phyloP scores from a whole-genome alignment of 768 basidiomycete species.

The Pisolithus microcarpus region DNA sequence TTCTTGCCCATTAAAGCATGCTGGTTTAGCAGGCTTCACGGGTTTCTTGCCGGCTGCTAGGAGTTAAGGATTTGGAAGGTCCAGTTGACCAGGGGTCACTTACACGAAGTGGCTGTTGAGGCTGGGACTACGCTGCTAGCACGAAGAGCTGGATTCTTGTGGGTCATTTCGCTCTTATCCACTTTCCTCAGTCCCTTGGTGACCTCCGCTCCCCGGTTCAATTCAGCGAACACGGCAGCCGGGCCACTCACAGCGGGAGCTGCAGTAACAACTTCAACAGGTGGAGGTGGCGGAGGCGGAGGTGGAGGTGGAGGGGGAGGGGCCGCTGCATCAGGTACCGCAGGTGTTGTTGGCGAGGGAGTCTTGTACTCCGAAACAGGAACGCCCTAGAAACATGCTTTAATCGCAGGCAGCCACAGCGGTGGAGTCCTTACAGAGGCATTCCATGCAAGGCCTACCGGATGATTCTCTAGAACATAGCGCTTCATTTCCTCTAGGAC shows the following conservation, averaged over 20 bases:
- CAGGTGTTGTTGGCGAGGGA: conserved; percentile 22
- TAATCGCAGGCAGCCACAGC: background rate
- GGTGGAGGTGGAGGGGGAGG: conserved; percentile 55
- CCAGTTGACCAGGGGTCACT: conserved; percentile 19
- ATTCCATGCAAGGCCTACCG: conserved; percentile 88
- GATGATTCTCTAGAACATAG: conserved; percentile 81
- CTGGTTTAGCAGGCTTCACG: conserved; percentile 77
- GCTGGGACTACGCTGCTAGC: conserved; percentile 45
- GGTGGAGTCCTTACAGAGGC: conserved; percentile 44
- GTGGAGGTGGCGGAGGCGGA: conserved; percentile 46
- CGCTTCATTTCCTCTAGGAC: conserved; percentile 73
- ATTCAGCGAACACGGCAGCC: conserved; percentile 80
- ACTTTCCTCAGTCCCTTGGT: conserved; percentile 91
- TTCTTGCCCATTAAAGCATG: conserved; percentile 80
- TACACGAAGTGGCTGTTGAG: conserved; percentile 28
- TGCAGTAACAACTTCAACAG: conserved; percentile 34
- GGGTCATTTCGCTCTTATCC: conserved; percentile 94
- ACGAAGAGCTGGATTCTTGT: conserved; percentile 91
- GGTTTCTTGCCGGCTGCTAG: conserved; percentile 52
- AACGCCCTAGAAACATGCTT: conserved; percentile 40
- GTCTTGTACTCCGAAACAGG: conserved; percentile 48
- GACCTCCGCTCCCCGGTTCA: conserved; percentile 85
- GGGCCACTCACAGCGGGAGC: conserved; percentile 46
- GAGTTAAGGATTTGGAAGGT: background rate
- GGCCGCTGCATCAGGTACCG: conserved; percentile 31